Evolutionary conservation across 2,329 filamentous ascomycete species (phyloP), one percentile per base, ranked within the genome.

Genomic region (Aspergillus hortae): DNA sequence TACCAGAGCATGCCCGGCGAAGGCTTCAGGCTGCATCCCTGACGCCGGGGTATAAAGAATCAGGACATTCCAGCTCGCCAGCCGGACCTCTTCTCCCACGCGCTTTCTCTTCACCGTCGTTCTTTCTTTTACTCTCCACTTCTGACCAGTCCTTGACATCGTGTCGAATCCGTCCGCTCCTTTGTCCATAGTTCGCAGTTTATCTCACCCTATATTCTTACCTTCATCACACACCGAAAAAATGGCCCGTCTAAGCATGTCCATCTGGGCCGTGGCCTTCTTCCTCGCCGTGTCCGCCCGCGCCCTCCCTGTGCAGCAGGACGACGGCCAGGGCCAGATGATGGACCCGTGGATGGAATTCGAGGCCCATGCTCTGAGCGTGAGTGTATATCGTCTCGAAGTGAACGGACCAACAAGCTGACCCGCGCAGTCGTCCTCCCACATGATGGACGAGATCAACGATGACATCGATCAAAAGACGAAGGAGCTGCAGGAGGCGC

Each of bases 161-260:
- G 5, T 38, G 14, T 38, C 35, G 35, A 4, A 23, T 6, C 15
- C 14, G 19, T 46, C 6, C 15, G 21, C 6, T 32, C 17, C 21
- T 36, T 36, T 21, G 15, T 19, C 49, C 41, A 47, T 52, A 15
- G 14, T 33, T 7, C 25, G 15, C 19, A 12, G 5, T 58, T 60
- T 27, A 48, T 30, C 25, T 23, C n/a, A 25, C 48, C 57, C 46
- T 36, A 19, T 1, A 30, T 36, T 15, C 21, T 51, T 23, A 35
- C 30, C 23, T 5, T 23, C 4, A 23, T 23, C 23, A 23, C 53
- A 44, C 35, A n/a, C 15, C 35, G 25, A 38, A 55, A 63, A 27
- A 55, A 70, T 71, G 68, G 58, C 64, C 41, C 68, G 66, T 36
- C 57, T 67, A 58, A 68, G 44, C 40, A 38, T 68, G 19, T 66